These are phyloP conservation scores for Vigna reflexopilosa DNA, from an alignment of 306 rosid genomes.

Conservation along the genomic window DNA sequence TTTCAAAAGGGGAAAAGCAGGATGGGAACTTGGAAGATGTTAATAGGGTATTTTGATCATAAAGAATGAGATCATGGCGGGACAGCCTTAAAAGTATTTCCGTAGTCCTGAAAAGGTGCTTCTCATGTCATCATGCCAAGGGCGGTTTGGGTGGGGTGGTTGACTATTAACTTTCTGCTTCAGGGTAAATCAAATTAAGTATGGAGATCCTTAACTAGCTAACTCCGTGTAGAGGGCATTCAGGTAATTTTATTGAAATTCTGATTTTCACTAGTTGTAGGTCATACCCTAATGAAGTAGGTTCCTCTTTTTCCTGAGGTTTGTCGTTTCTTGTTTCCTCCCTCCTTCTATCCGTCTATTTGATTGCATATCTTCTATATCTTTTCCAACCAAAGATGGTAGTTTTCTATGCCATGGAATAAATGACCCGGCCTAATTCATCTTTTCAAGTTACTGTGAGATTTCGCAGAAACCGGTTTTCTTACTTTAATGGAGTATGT, in stretches of 20 bases:
- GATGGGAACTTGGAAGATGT: slow-evolving; percentile 32
- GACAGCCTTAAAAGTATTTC: slow-evolving; percentile 50
- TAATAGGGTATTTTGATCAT: slow-evolving; percentile 44
- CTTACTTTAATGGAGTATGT: slow-evolving; percentile 23
- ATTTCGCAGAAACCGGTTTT: not conserved
- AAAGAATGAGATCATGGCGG: slow-evolving; percentile 56
- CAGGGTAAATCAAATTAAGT: slow-evolving; percentile 21
- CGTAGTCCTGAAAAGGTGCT: slow-evolving; percentile 63
- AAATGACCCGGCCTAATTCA: slow-evolving; percentile 5
- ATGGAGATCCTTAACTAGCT: not conserved
- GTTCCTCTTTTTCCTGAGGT: slow-evolving; percentile 9
- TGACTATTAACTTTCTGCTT: slow-evolving; percentile 45
- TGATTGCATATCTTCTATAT: slow-evolving; percentile 21
- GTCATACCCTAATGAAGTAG: slow-evolving; percentile 16
- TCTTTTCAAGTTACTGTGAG: not conserved
- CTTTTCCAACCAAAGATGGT: not conserved
- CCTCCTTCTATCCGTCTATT: slow-evolving; percentile 7
- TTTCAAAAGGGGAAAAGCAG: slow-evolving; percentile 1
- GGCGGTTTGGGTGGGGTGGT: slow-evolving; percentile 30
- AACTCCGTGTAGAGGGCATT: slow-evolving; percentile 37
- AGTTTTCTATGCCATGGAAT: not conserved
- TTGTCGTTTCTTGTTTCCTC: slow-evolving; percentile 20
- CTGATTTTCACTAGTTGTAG: slow-evolving; percentile 23
- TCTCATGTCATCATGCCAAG: slow-evolving; percentile 44
- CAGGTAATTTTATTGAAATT: slow-evolving; percentile 36